Evolutionary conservation across 225 moss, liverwort and hornwort species (phyloP), one percentile per base, ranked within the genome.

Genomic region (Sphagnum tenellum): DNA sequence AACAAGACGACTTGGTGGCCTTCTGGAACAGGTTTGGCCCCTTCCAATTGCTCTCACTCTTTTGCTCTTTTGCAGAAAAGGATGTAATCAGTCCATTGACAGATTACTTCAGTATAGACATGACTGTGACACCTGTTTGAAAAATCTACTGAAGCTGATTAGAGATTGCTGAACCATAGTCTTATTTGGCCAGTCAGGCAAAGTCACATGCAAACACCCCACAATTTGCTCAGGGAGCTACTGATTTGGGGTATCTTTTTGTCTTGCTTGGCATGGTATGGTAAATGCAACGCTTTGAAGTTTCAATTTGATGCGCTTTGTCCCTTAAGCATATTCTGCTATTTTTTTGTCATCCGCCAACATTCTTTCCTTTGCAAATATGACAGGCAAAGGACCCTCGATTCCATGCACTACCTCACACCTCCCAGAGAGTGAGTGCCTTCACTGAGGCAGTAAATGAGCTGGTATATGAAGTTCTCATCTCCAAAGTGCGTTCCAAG

Each of bases 381-480:
- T 49, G 9, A 67, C 88, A 98, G 93, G 93, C 90, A 12, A 89
- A 93, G 82, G 98, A 98, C 66, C 98, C 98, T 45, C 86, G 93
- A 66, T 98, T 98, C 68, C 98, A 98, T 75, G 83, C 90, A 5
- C 86, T 98, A 63, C 90, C 98, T 60, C 93, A 98, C 68, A 90
- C 89, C 56, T 86, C 93, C 55, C 93, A 98, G 76, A 82, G 98
- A 75, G 79, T 98, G 45, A 79, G 85, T 47, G 86, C 90, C 48
- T 93, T 98, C 68, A 75, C 86, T 12, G 98, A 98, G 70, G 85
- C 98, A 59, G 98, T 93, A 64, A 93, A 93, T 69, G 98, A 98
- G 51, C 90, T 98, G 57, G 98, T 98, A 44, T 98, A 93, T 66
- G 93, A 98, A 77, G 98, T 98, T 70, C 93, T 98, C 64, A 98